Evolutionary conservation across 2,329 filamentous ascomycete species (phyloP), one percentile per base, ranked within the genome.

Genomic region (Karstenula rhodostoma): DNA sequence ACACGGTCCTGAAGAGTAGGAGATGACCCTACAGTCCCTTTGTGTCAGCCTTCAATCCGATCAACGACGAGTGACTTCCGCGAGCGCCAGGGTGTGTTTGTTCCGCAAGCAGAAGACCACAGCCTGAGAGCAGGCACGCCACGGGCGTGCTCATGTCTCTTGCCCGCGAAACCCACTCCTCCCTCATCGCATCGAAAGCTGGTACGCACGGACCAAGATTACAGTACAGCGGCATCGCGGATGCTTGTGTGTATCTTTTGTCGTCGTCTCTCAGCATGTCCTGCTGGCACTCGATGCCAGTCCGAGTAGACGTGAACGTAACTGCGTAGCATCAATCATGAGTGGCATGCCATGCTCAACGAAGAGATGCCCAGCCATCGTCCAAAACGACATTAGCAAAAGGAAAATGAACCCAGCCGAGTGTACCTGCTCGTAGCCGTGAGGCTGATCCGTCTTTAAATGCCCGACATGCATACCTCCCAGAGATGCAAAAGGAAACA

Each of bases 1-100:
- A 72, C 69, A 61, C 80, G 78, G 82, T 81, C 81, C 78, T 77
- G 78, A 80, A 82, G 78, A 72, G 80, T 85, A 85, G 83, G 80
- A 77, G 82, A 85, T 85, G 83, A 83, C 60, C 82, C 83, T 84
- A 84, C 77, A 70, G 73, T 70, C 72, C 67, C 63, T 67, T 62
- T 29, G 60, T 32, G 60, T 57, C 56, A 46, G 54, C 40, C 19
- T 51, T 47, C 56, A 53, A 60, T 61, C 49, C 59, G 65, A 65
- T 56, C 62, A 61, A 64, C 66, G 57, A 60, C 63, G 56, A 66
- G 50, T 64, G 68, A 77, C 78, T 75, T 69, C 77, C 78, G 76
- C 67, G 63, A 63, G 65, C 58, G 61, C 67, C 73, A 69, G 70
- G 54, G 56, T 52, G 63, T 68, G 71, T 68, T 59, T 71, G 69